Base-by-base conservation (phyloP, 1,284 basidiomycete genomes). In the Pseudozyma hubeiensis region DNA sequence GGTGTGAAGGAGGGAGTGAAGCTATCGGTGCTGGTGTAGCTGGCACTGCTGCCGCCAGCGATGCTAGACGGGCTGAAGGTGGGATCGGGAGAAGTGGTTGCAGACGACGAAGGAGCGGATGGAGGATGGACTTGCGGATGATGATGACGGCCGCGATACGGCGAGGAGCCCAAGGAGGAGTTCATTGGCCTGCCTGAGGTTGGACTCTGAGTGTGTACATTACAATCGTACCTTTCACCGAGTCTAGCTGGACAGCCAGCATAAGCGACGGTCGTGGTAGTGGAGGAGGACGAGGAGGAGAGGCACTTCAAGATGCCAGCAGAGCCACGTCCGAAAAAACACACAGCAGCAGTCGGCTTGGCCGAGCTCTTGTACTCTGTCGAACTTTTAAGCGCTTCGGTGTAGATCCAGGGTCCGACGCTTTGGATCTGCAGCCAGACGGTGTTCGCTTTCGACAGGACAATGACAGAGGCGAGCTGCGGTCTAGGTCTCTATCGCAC, bases 391-490 rank as follows among this genome's bases (percentile, higher is more conserved):
- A 40, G 41, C 53, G 47, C 51, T 59, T 68, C 65, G 65, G 65
- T 34, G 59, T 53, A 9, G 10, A 51, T 58, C 63, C 46, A 68
- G 65, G 65, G 59, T 68, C 59, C 65, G 65, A 68, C 48, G 14
- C 35, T 10, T 37, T 14, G 52, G 47, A 31, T 29, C n/a, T 63
- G 65, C 65, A 62, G 55, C 39, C 16, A 24, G 19, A 37, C 17
- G 34, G 24, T 24, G 24, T 24, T 24, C 24, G 24, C 24, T 24
- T 24, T 24, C 24, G 24, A 24, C 24, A 24, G 24, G 24, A 24
- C 24, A 24, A 24, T 24, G 24, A 24, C 24, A 24, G 24, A 24
- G 24, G 24, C 24, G 24, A 24, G 24, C 24, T 24, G 24, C 24
- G 24, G 24, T 24, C 24, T 24, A 24, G 24, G 24, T 24, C 24